These are phyloP conservation scores for Colletotrichum agaves DNA, from an alignment of 2,329 filamentous ascomycete species.

Conservation along the genomic window DNA sequence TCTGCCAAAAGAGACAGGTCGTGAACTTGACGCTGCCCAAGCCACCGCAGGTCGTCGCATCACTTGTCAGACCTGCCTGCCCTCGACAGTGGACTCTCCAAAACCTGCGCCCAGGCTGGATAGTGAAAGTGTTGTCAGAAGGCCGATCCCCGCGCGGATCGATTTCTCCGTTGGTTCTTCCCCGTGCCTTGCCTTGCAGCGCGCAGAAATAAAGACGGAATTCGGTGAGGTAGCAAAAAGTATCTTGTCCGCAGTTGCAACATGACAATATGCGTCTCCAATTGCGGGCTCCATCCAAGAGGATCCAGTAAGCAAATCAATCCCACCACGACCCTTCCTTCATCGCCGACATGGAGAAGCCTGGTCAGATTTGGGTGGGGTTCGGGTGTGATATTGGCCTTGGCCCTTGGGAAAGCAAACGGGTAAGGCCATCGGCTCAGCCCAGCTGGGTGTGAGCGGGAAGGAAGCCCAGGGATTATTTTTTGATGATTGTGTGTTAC, in stretches of 20 bases:
- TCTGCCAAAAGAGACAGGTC: conserved; percentile 6
- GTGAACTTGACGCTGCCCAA: conserved; percentile 13
- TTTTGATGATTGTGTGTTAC: conserved; percentile 21
- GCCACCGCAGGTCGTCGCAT: background rate
- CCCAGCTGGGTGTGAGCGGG: background rate
- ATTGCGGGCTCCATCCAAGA: conserved; percentile 3
- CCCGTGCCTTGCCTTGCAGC: background rate
- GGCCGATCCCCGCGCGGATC: background rate
- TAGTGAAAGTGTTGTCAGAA: background rate
- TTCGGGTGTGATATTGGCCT: background rate
- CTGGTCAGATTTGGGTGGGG: conserved; percentile 12
- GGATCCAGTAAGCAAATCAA: background rate
- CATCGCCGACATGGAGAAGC: conserved; percentile 31
- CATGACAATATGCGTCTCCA: background rate
- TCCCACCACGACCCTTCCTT: background rate
- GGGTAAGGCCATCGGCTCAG: conserved; percentile 4
- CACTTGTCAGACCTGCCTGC: background rate
- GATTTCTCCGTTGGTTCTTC: background rate
- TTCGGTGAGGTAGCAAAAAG: no score
- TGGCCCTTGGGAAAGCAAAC: background rate
- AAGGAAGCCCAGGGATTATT: conserved; percentile 4
- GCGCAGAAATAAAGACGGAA: background rate
- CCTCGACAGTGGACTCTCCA: no score
- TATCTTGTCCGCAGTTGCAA: background rate
- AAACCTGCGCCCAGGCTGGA: background rate